Evolutionary conservation across 139 green algal species (phyloP).

Genomic region (Closterium sp.): DNA sequence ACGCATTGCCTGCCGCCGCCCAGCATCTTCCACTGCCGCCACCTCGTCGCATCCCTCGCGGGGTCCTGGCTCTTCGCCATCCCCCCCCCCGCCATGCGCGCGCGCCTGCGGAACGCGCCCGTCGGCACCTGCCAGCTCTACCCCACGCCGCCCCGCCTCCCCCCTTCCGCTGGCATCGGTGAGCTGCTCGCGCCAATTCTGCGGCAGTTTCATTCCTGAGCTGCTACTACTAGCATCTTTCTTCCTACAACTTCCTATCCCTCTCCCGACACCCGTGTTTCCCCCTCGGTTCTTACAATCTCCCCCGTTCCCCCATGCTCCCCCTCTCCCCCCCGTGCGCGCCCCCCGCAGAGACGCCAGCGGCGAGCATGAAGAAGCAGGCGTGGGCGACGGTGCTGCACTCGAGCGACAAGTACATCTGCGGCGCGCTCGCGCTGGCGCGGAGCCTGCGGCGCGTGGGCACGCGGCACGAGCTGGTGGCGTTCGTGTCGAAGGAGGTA

Average conservation of each 20-base stretch:
- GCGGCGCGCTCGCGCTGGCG: slow-evolving; percentile 5
- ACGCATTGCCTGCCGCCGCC: neutral
- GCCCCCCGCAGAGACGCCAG: neutral
- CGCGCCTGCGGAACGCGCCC: neutral
- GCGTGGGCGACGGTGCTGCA: slow-evolving; percentile 11
- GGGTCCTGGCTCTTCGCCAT: neutral
- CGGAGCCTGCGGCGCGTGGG: neutral
- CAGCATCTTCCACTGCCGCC: slow-evolving; percentile 8
- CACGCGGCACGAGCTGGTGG: neutral
- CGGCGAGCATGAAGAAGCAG: neutral
- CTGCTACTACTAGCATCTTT: neutral
- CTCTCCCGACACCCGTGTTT: neutral
- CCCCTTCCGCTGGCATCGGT: neutral
- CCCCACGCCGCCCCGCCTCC: neutral
- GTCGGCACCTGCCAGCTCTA: neutral
- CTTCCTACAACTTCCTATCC: neutral
- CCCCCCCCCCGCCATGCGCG: neutral
- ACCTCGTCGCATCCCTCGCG: neutral
- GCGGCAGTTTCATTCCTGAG: neutral
- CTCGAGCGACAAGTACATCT: slow-evolving; percentile 6
- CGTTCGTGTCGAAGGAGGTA: neutral
- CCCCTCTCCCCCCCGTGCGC: neutral
- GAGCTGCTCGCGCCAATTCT: neutral
- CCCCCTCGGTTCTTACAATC: no score
- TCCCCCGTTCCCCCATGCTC: neutral